These are phyloP conservation scores for Colletotrichum brevisporum DNA, from an alignment of 2,329 filamentous ascomycete species.

Conservation along the genomic window DNA sequence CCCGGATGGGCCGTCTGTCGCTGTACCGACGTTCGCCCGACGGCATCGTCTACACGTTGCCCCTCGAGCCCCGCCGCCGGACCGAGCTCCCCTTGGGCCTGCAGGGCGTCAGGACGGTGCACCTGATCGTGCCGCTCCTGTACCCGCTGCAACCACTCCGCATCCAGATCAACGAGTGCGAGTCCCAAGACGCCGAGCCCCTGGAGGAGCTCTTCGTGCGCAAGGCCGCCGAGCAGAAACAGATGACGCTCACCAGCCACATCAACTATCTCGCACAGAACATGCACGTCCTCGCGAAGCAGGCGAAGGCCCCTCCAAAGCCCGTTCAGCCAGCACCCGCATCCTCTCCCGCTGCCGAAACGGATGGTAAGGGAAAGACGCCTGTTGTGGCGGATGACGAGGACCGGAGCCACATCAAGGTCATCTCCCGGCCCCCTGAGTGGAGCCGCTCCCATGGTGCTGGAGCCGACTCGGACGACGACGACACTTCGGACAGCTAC, in stretches of 20 bases:
- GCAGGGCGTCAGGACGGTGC: constrained; percentile 73
- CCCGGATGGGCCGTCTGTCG: constrained; percentile 77
- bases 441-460: constrained; percentile 71
- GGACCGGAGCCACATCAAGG: constrained; percentile 75
- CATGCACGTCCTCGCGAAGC: constrained; percentile 75
- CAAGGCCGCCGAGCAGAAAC: constrained; percentile 68
- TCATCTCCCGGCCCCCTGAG: constrained; percentile 83
- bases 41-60: constrained; percentile 78
- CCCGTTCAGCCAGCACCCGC: constrained; percentile 42
- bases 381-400: constrained; percentile 46
- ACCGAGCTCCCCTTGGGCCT: constrained; percentile 73
- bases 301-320: constrained; percentile 51
- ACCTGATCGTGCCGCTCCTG: constrained; percentile 77
- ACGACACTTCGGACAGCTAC: constrained; percentile 56
- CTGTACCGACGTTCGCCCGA: constrained; percentile 79
- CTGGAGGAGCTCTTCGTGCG: constrained; percentile 76
- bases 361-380: constrained; percentile 43
- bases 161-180: constrained; percentile 75
- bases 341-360: constrained; percentile 4
- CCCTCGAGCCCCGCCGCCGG: constrained; percentile 75
- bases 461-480: constrained; percentile 57
- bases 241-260: constrained; percentile 78
- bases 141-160: constrained; percentile 80
- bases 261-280: constrained; percentile 83
- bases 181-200: constrained; percentile 70